Evolutionary conservation across 495 filamentous ascomycete species (phyloP).

Genomic region (Xylaria venustula): DNA sequence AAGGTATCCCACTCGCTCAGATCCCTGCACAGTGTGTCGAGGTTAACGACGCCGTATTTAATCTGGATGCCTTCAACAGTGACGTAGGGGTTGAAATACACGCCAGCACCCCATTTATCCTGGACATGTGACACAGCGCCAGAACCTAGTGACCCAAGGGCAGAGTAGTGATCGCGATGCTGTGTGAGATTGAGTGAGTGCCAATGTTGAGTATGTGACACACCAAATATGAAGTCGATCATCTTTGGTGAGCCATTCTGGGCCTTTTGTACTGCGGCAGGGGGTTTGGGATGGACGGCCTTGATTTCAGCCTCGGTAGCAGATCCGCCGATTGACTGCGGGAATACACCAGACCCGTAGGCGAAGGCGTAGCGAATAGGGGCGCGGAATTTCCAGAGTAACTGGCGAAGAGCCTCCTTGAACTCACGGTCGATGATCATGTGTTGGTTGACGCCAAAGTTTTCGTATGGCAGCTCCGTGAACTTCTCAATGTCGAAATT

Average conservation of each 20-base stretch:
- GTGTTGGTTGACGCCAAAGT: conserved; percentile 94
- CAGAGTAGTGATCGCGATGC: conserved; percentile 90
- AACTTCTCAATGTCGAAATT: conserved; percentile 74
- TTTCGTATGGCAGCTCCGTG: conserved; percentile 79
- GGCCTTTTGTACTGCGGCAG: conserved; percentile 70
- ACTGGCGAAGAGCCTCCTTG: conserved; percentile 82
- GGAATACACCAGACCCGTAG: conserved; percentile 95
- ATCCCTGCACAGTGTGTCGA: conserved; percentile 82
- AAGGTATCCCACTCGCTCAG: conserved; percentile 86
- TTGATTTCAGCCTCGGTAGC: conserved; percentile 52
- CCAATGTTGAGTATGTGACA: conserved; percentile 95
- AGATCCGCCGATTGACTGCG: conserved; percentile 62
- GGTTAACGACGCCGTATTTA: conserved; percentile 95
- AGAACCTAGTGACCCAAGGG: conserved; percentile 79
- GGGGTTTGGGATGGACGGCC: conserved; percentile 71
- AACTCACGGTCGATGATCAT: conserved; percentile 92
- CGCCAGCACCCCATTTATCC: conserved; percentile 84
- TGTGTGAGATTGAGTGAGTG: conserved; percentile 86
- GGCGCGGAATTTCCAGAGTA: conserved; percentile 89
- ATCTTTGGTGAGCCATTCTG: conserved; percentile 88
- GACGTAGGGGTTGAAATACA: conserved; percentile 96
- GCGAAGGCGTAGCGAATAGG: conserved; percentile 95
- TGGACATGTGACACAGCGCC: conserved; percentile 79
- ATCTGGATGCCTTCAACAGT: conserved; percentile 94
- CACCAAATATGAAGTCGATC: conserved; percentile 98